phyloP scores from a whole-genome alignment of 2,329 filamentous ascomycete species.

The Pseudogymnoascus sp. region DNA sequence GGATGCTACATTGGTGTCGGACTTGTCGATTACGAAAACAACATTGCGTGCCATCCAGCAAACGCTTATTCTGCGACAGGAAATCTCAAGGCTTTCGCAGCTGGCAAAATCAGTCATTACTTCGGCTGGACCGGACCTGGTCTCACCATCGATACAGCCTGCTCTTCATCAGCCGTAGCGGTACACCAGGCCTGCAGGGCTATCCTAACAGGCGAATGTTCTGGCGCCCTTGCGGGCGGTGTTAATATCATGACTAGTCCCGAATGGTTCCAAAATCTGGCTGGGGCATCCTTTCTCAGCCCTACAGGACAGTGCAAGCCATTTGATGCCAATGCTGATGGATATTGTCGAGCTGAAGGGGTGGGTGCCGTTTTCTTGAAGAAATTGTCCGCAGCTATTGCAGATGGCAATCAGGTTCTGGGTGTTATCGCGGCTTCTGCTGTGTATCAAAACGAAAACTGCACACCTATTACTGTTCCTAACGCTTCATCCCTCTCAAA shows the following conservation, averaged over 20 bases:
- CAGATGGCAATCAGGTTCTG: slow-evolving; percentile 38
- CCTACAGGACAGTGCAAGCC: slow-evolving; percentile 36
- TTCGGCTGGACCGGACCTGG: slow-evolving; percentile 33
- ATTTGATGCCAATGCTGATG: slow-evolving; percentile 38
- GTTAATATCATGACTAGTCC: slow-evolving; percentile 22
- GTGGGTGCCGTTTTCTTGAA: slow-evolving; percentile 40
- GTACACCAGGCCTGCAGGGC: slow-evolving; percentile 33
- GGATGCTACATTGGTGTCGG: slow-evolving; percentile 16
- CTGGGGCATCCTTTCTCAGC: no score
- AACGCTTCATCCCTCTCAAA: slow-evolving; percentile 19
- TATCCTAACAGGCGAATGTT: slow-evolving; percentile 20
- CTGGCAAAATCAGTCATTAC: slow-evolving; percentile 28
- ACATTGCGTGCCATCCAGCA: slow-evolving; percentile 10
- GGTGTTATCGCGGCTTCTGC: slow-evolving; percentile 27
- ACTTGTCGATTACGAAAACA: slow-evolving; percentile 12
- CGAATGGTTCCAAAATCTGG: slow-evolving; percentile 5
- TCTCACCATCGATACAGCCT: slow-evolving; percentile 29
- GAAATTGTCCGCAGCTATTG: slow-evolving; percentile 37
- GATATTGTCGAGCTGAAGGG: slow-evolving; percentile 43
- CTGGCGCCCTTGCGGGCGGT: slow-evolving; percentile 21
- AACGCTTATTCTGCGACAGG: slow-evolving; percentile 15
- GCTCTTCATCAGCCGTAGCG: slow-evolving; percentile 29
- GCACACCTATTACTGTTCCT: slow-evolving; percentile 15
- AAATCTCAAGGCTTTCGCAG: slow-evolving; percentile 24
- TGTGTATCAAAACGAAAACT: slow-evolving; percentile 13